Evolutionary conservation across 129 eudicot species (phyloP), one percentile per base, ranked within the genome.

Genomic region (Chrysanthemum lavandulifolium): DNA sequence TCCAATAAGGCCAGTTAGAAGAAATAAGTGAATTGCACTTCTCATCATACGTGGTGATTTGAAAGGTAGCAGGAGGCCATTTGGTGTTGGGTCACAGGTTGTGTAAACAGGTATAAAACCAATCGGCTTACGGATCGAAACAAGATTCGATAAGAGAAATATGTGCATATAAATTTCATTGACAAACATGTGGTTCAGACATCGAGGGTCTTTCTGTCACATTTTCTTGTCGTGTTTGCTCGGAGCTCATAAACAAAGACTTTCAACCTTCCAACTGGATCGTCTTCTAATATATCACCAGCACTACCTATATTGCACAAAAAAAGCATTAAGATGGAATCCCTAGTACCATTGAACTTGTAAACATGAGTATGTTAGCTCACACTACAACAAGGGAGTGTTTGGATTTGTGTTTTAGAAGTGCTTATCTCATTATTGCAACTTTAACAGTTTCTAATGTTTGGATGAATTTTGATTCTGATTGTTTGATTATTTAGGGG

Each of bases 1-100:
- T 91, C 97, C 97, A 87, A 50, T 91, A 91, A 27, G 97, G 97
- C 97, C 95, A 91, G 73, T 91, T 87, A 67, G 97, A 85, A 60
- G 97, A 83, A 13, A 91, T 85, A 58, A 91, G 91, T 72, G 97
- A 72, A 91, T 83, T 56, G 89, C 97, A 61, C 97, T 91, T 72
- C 97, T 87, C 97, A 91, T 91, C 95, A 87, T 85, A 10, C 95
- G 89, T 4, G 97, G 97, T 12, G 97, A 87, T 73, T 21, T 21
- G 23, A 21, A 21, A 58, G 97, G 97, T 65, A 91, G 66, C 7
- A 95, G 97, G 63, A 91, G 95, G 58, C 97, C 95, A 64, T 82
- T 86, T 69, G 89, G 91, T n/a, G 97, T 91, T 19, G 85, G 83
- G 73, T 91, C 97, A 73, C 97, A 91, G 47, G 95, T 91, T 19